Evolutionary conservation across 192 early-diverging fungal species (phyloP).

Genomic region (Allomyces javanicus): DNA sequence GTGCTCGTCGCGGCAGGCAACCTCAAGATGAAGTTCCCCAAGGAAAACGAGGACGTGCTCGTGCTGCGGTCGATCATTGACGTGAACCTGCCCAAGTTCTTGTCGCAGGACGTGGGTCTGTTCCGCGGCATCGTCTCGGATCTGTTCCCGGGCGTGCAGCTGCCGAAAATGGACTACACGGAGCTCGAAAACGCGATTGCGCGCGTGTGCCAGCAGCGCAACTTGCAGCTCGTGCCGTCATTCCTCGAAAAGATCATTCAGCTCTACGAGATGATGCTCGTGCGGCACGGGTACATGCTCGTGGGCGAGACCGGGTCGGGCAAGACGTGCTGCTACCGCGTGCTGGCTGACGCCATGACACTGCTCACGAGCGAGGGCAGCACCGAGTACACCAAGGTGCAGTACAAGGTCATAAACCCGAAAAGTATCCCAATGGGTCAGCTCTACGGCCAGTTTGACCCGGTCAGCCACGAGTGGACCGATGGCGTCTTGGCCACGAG

Average conservation of each 20-base stretch:
- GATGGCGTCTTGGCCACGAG: constrained; percentile 96
- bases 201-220: constrained; percentile 50
- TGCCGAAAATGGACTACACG: constrained; percentile 53
- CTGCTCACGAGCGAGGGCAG: constrained; percentile 74
- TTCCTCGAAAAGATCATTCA: constrained; percentile 98
- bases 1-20: constrained; percentile 97
- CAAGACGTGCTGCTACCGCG: constrained; percentile 81
- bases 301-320: constrained; percentile 94
- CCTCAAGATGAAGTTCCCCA: constrained; percentile 67
- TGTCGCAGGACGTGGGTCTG: constrained; percentile 79
- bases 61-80: constrained; percentile 91
- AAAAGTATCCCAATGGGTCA: constrained; percentile 94
- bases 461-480: constrained; percentile 97
- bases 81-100: constrained; percentile 92
- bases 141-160: constrained; percentile 87
- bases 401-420: constrained; percentile 64
- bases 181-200: constrained; percentile 51
- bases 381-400: constrained; percentile 32
- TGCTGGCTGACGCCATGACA: constrained; percentile 73
- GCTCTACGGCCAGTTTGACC: constrained; percentile 86
- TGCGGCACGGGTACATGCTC: constrained; percentile 99
- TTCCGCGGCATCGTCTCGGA: constrained; percentile 70
- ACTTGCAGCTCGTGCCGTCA: constrained; percentile 47
- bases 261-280: constrained; percentile 90
- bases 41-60: constrained; percentile 26